Conservation (phyloP, 176 grass and related monocot genomes). For the Oryza officinalis region DNA sequence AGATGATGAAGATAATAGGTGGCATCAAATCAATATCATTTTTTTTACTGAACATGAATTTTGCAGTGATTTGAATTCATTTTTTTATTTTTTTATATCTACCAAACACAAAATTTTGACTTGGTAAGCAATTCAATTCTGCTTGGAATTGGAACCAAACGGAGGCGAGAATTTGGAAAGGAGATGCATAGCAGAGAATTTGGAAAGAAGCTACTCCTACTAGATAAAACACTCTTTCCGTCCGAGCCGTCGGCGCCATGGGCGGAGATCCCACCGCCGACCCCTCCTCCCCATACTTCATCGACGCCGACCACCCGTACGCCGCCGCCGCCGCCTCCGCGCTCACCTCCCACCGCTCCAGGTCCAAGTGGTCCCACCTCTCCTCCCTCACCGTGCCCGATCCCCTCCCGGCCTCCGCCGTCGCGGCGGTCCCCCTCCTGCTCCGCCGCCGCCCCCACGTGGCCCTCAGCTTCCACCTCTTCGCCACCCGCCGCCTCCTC, state of each 20-base stretch:
- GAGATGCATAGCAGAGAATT: too few species aligned
- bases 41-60: too few species aligned
- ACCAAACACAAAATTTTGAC: too few species aligned
- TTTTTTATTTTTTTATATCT: too few species aligned
- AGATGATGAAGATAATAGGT: too few species aligned
- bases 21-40: too few species aligned
- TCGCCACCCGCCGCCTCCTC: conserved; percentile 29
- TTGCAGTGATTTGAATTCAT: too few species aligned
- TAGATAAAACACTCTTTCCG: too few species aligned
- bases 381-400: conserved; percentile 32
- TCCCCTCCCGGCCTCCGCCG: conserved; percentile 24
- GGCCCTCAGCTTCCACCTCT: conserved; percentile 38
- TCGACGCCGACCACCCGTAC: conserved; percentile 30
- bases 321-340: background rate
- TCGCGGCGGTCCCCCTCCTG: conserved; percentile 34
- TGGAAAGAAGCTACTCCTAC: too few species aligned
- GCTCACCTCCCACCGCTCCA: conserved; percentile 44
- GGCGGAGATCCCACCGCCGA: conserved; percentile 31
- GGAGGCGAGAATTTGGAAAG: too few species aligned
- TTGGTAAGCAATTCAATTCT: too few species aligned
- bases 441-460: conserved; percentile 38
- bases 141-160: too few species aligned
- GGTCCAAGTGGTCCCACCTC: conserved; percentile 49
- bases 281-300: conserved; percentile 28
- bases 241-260: background rate